phyloP scores from a whole-genome alignment of 805 yeast genomes.

The Candida nitratophila region DNA sequence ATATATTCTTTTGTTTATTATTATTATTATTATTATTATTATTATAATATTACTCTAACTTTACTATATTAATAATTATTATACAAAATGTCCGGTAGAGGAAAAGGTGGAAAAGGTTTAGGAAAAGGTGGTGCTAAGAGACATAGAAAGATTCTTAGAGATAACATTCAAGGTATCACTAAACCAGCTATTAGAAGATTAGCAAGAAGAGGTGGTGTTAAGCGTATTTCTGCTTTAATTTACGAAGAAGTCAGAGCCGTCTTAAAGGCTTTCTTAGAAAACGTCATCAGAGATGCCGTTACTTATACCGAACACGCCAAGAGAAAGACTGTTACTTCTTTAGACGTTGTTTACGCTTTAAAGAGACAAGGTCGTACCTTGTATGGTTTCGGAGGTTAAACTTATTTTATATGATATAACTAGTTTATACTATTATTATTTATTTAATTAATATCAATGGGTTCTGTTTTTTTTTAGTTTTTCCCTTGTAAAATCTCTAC shows the following conservation, averaged over 20 bases:
- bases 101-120: conserved; percentile 99
- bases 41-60: too few species aligned
- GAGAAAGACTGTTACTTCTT: conserved; percentile 99
- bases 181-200: conserved; percentile 99
- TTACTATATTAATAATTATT: neutral
- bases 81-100: conserved; percentile 86
- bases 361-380: conserved; percentile 99
- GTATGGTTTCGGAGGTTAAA: conserved; percentile 99
- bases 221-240: conserved; percentile 98
- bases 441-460: too few species aligned
- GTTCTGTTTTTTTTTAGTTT: too few species aligned
- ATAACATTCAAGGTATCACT: conserved; percentile 99
- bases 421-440: too few species aligned
- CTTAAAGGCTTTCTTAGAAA: conserved; percentile 90
- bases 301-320: conserved; percentile 99
- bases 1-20: too few species aligned
- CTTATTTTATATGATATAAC: neutral
- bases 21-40: too few species aligned
- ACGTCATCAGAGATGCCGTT: conserved; percentile 98
- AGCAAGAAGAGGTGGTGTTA: conserved; percentile 99
- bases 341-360: conserved; percentile 97
- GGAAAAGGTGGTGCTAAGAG: conserved; percentile 99
- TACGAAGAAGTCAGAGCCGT: conserved; percentile 99
- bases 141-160: conserved; percentile 99
- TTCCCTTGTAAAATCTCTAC: too few species aligned